Base-by-base conservation (phyloP, 1,284 basidiomycete genomes). In the Cystobasidiaceae sp. region DNA sequence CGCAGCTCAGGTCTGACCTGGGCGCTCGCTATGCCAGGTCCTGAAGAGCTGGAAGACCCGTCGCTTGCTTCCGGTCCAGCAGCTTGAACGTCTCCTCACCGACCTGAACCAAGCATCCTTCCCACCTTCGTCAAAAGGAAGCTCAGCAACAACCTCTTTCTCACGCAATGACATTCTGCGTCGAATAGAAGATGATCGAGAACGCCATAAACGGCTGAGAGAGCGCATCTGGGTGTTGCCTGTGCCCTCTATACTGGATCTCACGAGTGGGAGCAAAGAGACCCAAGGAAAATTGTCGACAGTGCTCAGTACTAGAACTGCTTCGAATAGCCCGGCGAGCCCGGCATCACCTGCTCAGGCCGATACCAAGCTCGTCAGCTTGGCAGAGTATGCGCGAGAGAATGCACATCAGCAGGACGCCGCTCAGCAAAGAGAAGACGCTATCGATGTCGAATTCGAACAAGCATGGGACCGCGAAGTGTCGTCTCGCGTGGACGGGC, bases 191-290 rank as follows among this genome's bases (percentile, higher is more conserved):
- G 93, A 94, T 73, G 93, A 97, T 75, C 82, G 93, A 1, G 93
- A 97, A 75, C 83, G 93, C 70, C 93, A 97, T 74, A 96, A 97
- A 77, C 85, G 93, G 1, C 81, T 97, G 1, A 84, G 91, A 45
- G 93, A 97, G 76, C 84, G 90, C 21, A 85, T 91, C 52, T 97
- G 93, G 93, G 91, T 96, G 30, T 86, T 94, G 72, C 87, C 88
- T 17, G 66, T 44, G 80, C 83, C 61, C 32, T 25, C 59, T 4
- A 30, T 61, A 13, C 33, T 52, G 6, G 57, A 67, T n/a, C 52
- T 67, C 33, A 34, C 57, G 17, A 41, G 54, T 23, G 44, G 21
- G 8, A 44, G 54, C 25, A 50, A 19, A 17, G 45, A 55, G 25
- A 58, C 67, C 5, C 51, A 55, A 52, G 55, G 39, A n/a, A 60